Base-by-base conservation (phyloP, 2,329 filamentous ascomycete genomes). In the Colletotrichum melonis region DNA sequence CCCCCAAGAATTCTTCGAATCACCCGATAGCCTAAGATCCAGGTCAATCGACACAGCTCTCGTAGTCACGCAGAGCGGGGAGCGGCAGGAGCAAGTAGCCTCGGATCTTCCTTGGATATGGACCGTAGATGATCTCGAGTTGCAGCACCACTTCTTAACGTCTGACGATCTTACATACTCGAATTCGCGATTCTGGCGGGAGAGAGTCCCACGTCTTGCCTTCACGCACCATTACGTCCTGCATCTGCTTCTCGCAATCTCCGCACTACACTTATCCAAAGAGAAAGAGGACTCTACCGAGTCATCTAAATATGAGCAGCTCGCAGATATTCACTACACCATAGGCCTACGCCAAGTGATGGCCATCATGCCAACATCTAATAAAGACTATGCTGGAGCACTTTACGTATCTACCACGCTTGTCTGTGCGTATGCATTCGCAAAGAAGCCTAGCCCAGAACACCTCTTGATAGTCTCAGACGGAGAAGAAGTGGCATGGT, bases 401-500 rank as follows among this genome's bases (percentile, higher is more conserved):
- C 62, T 76, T 11, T 76, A 75, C 58, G 24, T 76, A 9, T 63
- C 73, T 24, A 67, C 69, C 1, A 56, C 35, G 3, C 64, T 75
- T 4, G 67, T 70, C 4, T 74, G 75, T 62, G 60, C 60, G 5
- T 73, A 63, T 7, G 67, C 60, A 9, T 76, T 75, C 19, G 75
- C 73, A 14, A 49, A 57, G 22, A 54, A 52, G n/a, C 73, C 75
- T 5, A 62, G 63, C 35, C 64, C 71, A 6, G 76, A 74, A 1
- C 62, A 77, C 35, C 59, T 77, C 12, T 59, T 77, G 2, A 60
- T 77, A 22, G 63, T 76, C 16, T 72, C 76, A 0, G 73, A 70
- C n/a, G 59, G 71, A 11, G 67, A 69, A 16, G 65, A 75, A 19
- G 76, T 77, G 6, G 59, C 75, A 1, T 77, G 75, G 76, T 52